Conservation (phyloP, 139 green algal genomes). For the Deuterostichococcus epilithicus region DNA sequence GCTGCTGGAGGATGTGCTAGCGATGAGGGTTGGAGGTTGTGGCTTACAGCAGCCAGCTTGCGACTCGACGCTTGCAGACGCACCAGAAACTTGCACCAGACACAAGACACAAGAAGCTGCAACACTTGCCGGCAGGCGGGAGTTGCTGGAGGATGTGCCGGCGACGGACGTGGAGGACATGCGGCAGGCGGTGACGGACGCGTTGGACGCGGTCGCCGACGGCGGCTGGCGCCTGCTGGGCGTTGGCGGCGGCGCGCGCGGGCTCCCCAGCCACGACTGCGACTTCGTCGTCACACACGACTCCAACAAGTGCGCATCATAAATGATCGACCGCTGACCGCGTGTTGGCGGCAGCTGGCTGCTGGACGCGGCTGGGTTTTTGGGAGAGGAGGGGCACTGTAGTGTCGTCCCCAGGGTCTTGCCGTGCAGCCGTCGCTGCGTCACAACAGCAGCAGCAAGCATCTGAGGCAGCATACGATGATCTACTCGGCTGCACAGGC, state of each 20-base stretch:
- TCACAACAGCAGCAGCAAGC: background rate
- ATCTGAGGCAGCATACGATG: background rate
- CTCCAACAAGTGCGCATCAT: slow-evolving; percentile 16
- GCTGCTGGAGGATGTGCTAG: slow-evolving; percentile 9
- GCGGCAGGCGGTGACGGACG: slow-evolving; percentile 3
- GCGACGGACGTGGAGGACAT: slow-evolving; percentile 25
- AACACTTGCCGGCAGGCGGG: background rate
- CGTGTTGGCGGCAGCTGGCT: too few relatives aligned
- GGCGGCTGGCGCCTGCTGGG: slow-evolving; percentile 18
- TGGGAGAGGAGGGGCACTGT: too few relatives aligned
- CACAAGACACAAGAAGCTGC: too few relatives aligned
- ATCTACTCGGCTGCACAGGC: background rate
- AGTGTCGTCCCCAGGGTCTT: too few relatives aligned
- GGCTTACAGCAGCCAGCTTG: background rate
- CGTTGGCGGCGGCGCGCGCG: slow-evolving; percentile 20
- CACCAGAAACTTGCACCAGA: too few relatives aligned
- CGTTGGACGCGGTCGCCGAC: slow-evolving; percentile 6
- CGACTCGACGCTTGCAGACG: too few relatives aligned
- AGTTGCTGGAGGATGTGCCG: slow-evolving; percentile 11
- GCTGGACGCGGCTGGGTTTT: too few relatives aligned
- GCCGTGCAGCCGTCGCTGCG: too few relatives aligned
- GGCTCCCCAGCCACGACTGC: slow-evolving; percentile 19
- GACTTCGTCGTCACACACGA: slow-evolving; percentile 25
- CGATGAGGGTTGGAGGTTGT: too few relatives aligned
- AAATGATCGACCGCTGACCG: too few relatives aligned